Percentiles rank a stretch among this genome's conserved stretches.
phyloP scores from a whole-genome alignment of 495 filamentous ascomycete genomes.

The Gamarada debralockiae region DNA sequence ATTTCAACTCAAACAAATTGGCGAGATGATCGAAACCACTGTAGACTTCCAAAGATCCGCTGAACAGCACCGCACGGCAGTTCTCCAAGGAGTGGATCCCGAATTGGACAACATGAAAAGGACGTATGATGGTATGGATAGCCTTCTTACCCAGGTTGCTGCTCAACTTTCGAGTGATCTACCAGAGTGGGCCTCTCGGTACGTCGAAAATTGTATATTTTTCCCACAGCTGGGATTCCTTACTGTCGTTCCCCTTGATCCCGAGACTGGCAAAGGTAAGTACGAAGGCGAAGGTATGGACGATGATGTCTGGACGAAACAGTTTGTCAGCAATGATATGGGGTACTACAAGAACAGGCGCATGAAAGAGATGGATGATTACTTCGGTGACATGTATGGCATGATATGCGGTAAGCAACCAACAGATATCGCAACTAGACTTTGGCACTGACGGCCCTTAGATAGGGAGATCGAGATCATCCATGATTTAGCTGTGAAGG shows the following conservation, averaged over 20 bases:
- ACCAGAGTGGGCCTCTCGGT: constrained; percentile 53
- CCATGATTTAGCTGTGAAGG: constrained; percentile 66
- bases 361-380: constrained; percentile 79
- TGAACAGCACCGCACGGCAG: constrained; percentile 68
- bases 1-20: constrained; percentile 55
- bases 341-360: constrained; percentile 85
- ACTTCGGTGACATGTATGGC: constrained; percentile 81
- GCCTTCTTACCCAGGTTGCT: constrained; percentile 65
- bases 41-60: constrained; percentile 82
- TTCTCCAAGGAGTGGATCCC: constrained; percentile 67
- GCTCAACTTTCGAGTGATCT: constrained; percentile 55
- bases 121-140: constrained; percentile 71
- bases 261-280: constrained; percentile 52
- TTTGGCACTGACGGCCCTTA: constrained; percentile 31
- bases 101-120: constrained; percentile 76
- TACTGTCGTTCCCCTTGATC: constrained; percentile 66
- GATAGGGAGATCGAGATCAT: constrained; percentile 92
- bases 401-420: constrained; percentile 67
- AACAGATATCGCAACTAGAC: not conserved
- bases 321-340: constrained; percentile 67
- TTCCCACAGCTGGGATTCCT: constrained; percentile 92
- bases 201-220: constrained; percentile 66
- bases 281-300: constrained; percentile 59
- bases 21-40: constrained; percentile 65
- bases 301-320: constrained; percentile 66